phyloP scores from a whole-genome alignment of 163 green algal genomes.

The Chlorella variabilis region DNA sequence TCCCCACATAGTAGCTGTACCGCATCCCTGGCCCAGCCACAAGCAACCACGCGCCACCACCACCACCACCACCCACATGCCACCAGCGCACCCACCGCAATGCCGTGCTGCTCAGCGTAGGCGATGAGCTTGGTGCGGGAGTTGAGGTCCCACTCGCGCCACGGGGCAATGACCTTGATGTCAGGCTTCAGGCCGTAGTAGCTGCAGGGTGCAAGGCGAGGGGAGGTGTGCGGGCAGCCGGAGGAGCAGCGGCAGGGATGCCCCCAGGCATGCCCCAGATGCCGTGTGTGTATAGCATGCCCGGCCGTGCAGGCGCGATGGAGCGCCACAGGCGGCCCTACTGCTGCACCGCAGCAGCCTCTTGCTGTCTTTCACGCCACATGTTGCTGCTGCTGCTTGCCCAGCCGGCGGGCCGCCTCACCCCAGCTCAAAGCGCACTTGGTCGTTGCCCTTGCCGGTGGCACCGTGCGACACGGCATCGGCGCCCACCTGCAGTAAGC shows the following conservation, averaged over 20 bases:
- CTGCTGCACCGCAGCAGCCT: too few species aligned
- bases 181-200: conserved; percentile 98
- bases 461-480: conserved; percentile 98
- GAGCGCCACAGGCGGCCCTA: too few species aligned
- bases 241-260: too few species aligned
- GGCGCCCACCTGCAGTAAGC: conserved; percentile 73
- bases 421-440: conserved; percentile 90
- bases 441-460: conserved; percentile 99
- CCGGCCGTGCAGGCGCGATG: too few species aligned
- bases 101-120: conserved; percentile 90
- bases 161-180: conserved; percentile 99
- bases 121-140: conserved; percentile 92
- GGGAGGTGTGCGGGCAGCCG: too few species aligned
- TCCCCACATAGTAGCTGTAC: too few species aligned
- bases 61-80: neutral
- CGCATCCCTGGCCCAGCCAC: too few species aligned
- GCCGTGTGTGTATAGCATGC: neutral
- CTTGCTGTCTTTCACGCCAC: too few species aligned
- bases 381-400: too few species aligned
- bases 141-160: conserved; percentile 98
- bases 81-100: conserved; percentile 67
- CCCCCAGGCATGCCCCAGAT: too few species aligned
- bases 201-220: conserved; percentile 27
- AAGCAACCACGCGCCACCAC: neutral
- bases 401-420: conserved; percentile 19